Evolutionary conservation across 2,329 filamentous ascomycete genomes (phyloP).

Genomic region (Berkeleyomyces basicola): DNA sequence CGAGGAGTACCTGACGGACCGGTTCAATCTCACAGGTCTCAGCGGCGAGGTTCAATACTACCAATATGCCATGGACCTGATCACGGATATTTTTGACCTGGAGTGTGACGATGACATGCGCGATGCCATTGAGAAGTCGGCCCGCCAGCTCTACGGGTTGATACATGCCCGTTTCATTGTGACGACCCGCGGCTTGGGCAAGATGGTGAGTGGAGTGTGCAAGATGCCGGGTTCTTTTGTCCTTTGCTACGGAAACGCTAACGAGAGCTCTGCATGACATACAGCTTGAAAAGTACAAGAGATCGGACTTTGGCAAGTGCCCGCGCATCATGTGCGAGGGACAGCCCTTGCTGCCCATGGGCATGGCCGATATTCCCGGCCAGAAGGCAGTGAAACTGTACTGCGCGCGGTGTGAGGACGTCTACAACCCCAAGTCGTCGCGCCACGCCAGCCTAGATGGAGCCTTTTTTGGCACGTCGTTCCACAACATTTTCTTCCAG

Average conservation of each 20-base stretch:
- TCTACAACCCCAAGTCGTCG: slow-evolving; percentile 96
- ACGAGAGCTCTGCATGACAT: background rate
- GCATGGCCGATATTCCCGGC: slow-evolving; percentile 76
- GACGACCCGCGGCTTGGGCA: slow-evolving; percentile 79
- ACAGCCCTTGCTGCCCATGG: slow-evolving; percentile 87
- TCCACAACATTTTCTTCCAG: slow-evolving; percentile 98
- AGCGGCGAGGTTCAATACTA: slow-evolving; percentile 98
- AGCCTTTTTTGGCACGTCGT: slow-evolving; percentile 93
- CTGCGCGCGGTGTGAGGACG: slow-evolving; percentile 91
- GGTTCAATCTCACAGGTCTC: slow-evolving; percentile 92
- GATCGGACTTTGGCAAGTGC: slow-evolving; percentile 94
- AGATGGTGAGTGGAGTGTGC: slow-evolving; percentile 55
- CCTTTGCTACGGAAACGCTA: background rate
- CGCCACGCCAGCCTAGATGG: slow-evolving; percentile 91
- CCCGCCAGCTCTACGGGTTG: slow-evolving; percentile 83
- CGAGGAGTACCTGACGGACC: slow-evolving; percentile 93
- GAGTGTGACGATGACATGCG: slow-evolving; percentile 98
- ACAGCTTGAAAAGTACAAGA: slow-evolving; percentile 97
- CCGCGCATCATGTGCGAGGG: slow-evolving; percentile 89
- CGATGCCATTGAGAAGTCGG: slow-evolving; percentile 94
- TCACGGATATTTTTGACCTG: slow-evolving; percentile 96
- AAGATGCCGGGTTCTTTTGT: background rate
- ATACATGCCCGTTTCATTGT: slow-evolving; percentile 96
- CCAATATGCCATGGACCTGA: slow-evolving; percentile 91
- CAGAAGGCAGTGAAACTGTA: slow-evolving; percentile 89